These are phyloP conservation scores for Fusarium multiceps DNA, from an alignment of 2,329 filamentous ascomycete species.

Conservation along the genomic window DNA sequence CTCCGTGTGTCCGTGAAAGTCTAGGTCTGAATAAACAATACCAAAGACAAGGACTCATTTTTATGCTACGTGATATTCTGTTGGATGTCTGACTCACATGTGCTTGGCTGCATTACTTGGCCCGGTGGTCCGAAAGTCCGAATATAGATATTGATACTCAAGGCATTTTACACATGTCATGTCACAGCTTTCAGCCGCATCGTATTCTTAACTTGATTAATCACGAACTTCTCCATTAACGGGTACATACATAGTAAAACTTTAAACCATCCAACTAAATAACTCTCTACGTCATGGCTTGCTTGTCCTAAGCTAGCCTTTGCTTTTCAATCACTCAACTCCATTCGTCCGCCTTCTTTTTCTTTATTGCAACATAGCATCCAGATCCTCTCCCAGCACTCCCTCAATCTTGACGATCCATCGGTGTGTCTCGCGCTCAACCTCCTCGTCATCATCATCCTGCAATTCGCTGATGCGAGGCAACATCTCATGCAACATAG, in stretches of 20 bases:
- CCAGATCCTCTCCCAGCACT: constrained; percentile 88
- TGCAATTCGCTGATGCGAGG: constrained; percentile 95
- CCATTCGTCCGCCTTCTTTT: constrained; percentile 25
- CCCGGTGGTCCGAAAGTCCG: constrained; percentile 2
- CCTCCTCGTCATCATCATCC: constrained; percentile 94
- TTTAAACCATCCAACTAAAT: constrained; percentile 3
- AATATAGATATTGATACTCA: constrained; percentile 2
- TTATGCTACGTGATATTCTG: neutral
- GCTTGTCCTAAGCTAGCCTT: constrained; percentile 21
- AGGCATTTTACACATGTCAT: neutral
- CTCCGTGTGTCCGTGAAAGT: constrained; percentile 27
- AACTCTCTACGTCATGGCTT: constrained; percentile 28
- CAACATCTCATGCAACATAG: constrained; percentile 92
- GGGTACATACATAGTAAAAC: constrained; percentile 22
- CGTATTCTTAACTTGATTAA: neutral
- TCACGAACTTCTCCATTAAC: constrained; percentile 14
- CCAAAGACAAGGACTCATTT: neutral
- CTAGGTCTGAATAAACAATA: neutral
- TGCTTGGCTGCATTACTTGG: neutral
- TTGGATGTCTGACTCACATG: constrained; percentile 24
- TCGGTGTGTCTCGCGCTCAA: constrained; percentile 87
- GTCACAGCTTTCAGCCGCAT: constrained; percentile 2
- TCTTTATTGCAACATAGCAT: constrained; percentile 87
- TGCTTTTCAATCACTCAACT: constrained; percentile 26
- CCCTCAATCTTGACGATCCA: constrained; percentile 94